phyloP scores from a whole-genome alignment of 2,329 filamentous ascomycete species.

The Clonostachys rosea region DNA sequence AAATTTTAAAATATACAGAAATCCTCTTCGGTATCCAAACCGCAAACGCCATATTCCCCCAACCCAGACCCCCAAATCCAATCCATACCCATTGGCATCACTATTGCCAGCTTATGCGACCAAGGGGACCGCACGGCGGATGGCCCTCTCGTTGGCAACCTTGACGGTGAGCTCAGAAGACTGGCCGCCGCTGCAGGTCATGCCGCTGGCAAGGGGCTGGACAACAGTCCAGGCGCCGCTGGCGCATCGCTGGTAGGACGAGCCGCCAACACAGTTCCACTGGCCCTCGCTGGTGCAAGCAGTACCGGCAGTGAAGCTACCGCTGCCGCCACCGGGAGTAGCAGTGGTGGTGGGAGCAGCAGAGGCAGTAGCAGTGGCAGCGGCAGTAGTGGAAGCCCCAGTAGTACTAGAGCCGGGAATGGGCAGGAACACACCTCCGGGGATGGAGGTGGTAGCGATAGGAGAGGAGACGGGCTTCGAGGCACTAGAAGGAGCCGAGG shows the following conservation, averaged over 20 bases:
- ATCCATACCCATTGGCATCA: too few species aligned
- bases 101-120: too few species aligned
- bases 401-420: conserved; percentile 5
- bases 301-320: conserved; percentile 30
- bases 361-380: conserved; percentile 10
- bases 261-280: conserved; percentile 49
- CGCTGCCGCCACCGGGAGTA: conserved; percentile 9
- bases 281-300: conserved; percentile 41
- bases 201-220: conserved; percentile 37
- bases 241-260: conserved; percentile 49
- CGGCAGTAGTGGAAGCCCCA: conserved; percentile 7
- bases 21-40: too few species aligned
- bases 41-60: too few species aligned
- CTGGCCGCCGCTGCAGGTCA: conserved; percentile 36
- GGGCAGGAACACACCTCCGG: conserved; percentile 15
- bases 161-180: conserved; percentile 28
- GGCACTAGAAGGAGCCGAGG: neutral
- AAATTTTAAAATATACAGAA: too few species aligned
- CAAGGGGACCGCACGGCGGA: too few species aligned
- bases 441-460: conserved; percentile 6
- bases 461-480: neutral
- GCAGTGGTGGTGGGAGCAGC: conserved; percentile 5
- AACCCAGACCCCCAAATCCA: too few species aligned
- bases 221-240: conserved; percentile 42
- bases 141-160: too few species aligned